These are phyloP conservation scores for Oxytropis ochrocephala DNA, from an alignment of 306 rosid species.

Conservation along the genomic window DNA sequence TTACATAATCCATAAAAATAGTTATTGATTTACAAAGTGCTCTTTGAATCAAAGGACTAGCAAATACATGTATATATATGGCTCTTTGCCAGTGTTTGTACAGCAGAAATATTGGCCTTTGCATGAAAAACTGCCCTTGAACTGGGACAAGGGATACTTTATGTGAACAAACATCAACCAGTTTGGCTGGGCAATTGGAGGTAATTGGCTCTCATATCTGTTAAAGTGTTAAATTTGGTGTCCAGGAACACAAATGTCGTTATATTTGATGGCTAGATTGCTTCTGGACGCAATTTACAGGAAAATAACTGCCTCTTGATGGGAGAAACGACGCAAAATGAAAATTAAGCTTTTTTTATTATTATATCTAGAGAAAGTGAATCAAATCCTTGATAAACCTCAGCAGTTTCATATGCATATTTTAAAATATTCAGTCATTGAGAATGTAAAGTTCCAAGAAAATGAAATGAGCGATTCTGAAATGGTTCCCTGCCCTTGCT, in stretches of 20 bases:
- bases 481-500: neutral
- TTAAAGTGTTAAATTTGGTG: constrained; percentile 29
- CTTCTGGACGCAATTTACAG: constrained; percentile 35
- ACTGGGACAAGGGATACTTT: constrained; percentile 21
- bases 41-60: neutral
- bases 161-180: constrained; percentile 17
- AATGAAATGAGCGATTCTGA: constrained; percentile 7
- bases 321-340: constrained; percentile 14
- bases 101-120: constrained; percentile 17
- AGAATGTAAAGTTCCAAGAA: neutral
- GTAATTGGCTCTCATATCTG: constrained; percentile 37
- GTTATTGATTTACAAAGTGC: constrained; percentile 12
- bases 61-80: constrained; percentile 23
- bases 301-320: constrained; percentile 18
- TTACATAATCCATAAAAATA: neutral
- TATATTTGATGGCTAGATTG: constrained; percentile 21
- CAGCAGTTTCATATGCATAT: neutral
- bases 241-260: constrained; percentile 28
- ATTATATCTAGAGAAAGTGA: neutral
- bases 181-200: constrained; percentile 25
- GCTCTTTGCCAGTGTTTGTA: constrained; percentile 18
- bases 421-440: neutral
- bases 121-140: constrained; percentile 24
- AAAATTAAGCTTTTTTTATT: constrained; percentile 9
- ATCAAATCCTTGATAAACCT: constrained; percentile 1